These are phyloP conservation scores for Phytopythium boreale DNA, from an alignment of 352 stramenopile species.

Conservation along the genomic window DNA sequence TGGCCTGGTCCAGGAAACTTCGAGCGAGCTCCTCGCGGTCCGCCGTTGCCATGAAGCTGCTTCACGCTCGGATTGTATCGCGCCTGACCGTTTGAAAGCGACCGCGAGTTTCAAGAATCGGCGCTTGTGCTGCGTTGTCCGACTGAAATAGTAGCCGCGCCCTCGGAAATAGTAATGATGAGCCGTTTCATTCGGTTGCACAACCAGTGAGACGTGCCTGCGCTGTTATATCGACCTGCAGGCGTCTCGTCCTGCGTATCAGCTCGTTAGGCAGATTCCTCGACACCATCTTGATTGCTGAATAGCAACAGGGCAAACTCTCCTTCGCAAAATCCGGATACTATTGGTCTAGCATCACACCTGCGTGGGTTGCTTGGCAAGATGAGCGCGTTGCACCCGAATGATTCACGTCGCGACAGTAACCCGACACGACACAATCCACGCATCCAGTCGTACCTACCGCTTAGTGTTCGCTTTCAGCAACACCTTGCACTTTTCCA, in stretches of 20 bases:
- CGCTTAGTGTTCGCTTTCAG: conserved; percentile 61
- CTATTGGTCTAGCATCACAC: not conserved
- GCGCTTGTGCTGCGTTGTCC: not conserved
- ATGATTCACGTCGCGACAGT: not conserved
- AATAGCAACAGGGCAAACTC: not conserved
- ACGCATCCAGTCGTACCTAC: not conserved
- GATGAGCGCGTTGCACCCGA: not conserved
- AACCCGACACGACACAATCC: not conserved
- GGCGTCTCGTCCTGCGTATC: not conserved
- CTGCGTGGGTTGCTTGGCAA: not conserved
- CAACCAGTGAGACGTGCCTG: not conserved
- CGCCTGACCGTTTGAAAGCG: too few species aligned
- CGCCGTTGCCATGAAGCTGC: conserved; percentile 36
- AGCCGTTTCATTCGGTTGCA: not conserved
- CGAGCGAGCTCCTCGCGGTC: conserved; percentile 45
- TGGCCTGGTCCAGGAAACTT: conserved; percentile 34
- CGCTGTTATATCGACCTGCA: not conserved
- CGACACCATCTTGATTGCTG: not conserved
- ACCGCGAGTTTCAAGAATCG: not conserved
- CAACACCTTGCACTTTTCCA: conserved; percentile 51
- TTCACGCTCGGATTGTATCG: not conserved
- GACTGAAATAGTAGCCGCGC: not conserved
- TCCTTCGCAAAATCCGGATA: not conserved
- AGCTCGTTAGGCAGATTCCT: not conserved
- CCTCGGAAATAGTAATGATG: not conserved